These are phyloP conservation scores for Berkeleyomyces basicola DNA, from an alignment of 2,329 filamentous ascomycete species.

Conservation along the genomic window DNA sequence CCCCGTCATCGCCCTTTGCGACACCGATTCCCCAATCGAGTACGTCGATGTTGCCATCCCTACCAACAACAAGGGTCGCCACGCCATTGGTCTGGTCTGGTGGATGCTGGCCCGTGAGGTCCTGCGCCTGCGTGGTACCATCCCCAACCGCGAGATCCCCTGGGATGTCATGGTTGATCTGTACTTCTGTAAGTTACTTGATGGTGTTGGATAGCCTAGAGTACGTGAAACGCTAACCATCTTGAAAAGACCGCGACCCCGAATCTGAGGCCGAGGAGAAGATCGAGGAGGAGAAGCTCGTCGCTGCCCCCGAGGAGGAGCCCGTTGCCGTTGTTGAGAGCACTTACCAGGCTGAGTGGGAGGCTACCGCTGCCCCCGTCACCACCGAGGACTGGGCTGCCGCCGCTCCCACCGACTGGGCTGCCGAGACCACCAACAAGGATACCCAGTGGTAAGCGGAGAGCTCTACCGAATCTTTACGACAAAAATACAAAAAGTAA, in stretches of 20 bases:
- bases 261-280: slow-evolving; percentile 99
- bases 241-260: slow-evolving; percentile 67
- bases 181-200: slow-evolving; percentile 67
- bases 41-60: slow-evolving; percentile 99
- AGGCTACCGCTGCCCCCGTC: slow-evolving; percentile 51
- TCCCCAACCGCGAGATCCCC: slow-evolving; percentile 86
- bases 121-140: slow-evolving; percentile 92
- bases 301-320: slow-evolving; percentile 62
- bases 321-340: slow-evolving; percentile 54
- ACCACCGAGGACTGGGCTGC: slow-evolving; percentile 48
- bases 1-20: slow-evolving; percentile 96
- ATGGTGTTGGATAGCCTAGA: neutral
- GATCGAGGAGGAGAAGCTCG: slow-evolving; percentile 76
- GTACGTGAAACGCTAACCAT: slow-evolving; percentile 15
- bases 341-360: slow-evolving; percentile 74
- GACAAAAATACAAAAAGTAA: slow-evolving; percentile 14
- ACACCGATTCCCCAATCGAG: slow-evolving; percentile 98
- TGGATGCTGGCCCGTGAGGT: slow-evolving; percentile 99
- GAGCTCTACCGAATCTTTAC: slow-evolving; percentile 13
- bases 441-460: slow-evolving; percentile 35
- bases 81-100: slow-evolving; percentile 97
- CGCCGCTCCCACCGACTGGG: slow-evolving; percentile 55
- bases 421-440: slow-evolving; percentile 39
- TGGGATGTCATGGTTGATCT: slow-evolving; percentile 99
- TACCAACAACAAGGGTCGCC: slow-evolving; percentile 99